Evolutionary conservation across 331 rosid genomes (phyloP).

Genomic region (Malus hybrid): DNA sequence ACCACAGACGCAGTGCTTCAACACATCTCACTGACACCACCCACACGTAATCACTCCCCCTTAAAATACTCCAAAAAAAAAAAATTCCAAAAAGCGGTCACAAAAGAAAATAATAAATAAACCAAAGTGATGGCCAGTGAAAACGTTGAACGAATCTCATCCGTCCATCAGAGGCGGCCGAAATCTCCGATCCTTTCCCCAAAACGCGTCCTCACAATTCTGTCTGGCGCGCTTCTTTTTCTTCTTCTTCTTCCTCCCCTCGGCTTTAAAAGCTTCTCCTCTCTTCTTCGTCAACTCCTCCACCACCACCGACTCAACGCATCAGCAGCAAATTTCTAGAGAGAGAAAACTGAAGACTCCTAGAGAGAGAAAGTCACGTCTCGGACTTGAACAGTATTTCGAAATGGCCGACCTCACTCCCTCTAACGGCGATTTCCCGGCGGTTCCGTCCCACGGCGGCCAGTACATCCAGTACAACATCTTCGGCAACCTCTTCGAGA

Average conservation of each 20-base stretch:
- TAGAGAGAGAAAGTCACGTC: constrained; percentile 4
- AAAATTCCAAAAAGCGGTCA: not conserved
- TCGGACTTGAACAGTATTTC: not conserved
- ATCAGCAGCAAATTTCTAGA: not conserved
- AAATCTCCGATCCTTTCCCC: constrained; percentile 10
- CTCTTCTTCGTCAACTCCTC: not conserved
- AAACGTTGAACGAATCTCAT: constrained; percentile 18
- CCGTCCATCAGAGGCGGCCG: constrained; percentile 74
- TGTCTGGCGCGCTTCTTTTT: constrained; percentile 52
- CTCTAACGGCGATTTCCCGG: constrained; percentile 50
- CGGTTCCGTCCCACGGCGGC: constrained; percentile 65
- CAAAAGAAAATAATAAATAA: not conserved
- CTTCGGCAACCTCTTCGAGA: constrained; percentile 83
- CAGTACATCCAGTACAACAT: constrained; percentile 75
- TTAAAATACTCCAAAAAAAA: not conserved
- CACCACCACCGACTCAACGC: not conserved
- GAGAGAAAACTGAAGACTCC: not conserved
- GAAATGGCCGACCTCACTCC: constrained; percentile 53
- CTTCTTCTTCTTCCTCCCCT: not conserved
- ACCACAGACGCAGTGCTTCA: not conserved
- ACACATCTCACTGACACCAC: not conserved
- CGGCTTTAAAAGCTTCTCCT: not conserved
- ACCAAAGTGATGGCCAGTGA: constrained; percentile 36
- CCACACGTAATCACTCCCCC: not conserved
- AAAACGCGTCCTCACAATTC: constrained; percentile 26